These are phyloP conservation scores for Cutaneotrichosporon arboriforme DNA, from an alignment of 1,284 basidiomycete genomes.

Conservation along the genomic window DNA sequence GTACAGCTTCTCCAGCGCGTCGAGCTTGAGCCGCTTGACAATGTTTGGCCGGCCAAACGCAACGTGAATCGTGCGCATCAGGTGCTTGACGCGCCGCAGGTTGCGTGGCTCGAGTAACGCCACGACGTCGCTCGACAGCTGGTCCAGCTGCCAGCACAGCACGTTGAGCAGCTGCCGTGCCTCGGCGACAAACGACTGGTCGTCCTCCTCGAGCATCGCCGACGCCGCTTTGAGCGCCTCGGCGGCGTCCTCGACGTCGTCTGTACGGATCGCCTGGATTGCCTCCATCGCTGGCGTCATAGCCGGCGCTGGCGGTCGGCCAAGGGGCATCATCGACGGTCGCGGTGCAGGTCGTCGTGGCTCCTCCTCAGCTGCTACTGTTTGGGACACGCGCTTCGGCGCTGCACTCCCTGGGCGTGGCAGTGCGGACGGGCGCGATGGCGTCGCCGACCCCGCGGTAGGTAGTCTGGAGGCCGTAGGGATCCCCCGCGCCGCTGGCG, in stretches of 20 bases:
- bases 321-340: slow-evolving; percentile 27
- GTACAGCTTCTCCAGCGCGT: slow-evolving; percentile 13
- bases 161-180: slow-evolving; percentile 70
- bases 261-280: slow-evolving; percentile 47
- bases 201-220: slow-evolving; percentile 66
- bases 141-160: slow-evolving; percentile 49
- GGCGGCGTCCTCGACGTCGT: slow-evolving; percentile 77
- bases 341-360: slow-evolving; percentile 1
- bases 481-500: slow-evolving; percentile 5
- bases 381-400: background rate
- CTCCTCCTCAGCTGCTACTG: background rate
- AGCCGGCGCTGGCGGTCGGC: background rate
- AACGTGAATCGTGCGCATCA: slow-evolving; percentile 67
- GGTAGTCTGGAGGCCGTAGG: background rate
- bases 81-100: slow-evolving; percentile 82
- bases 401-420: slow-evolving; percentile 11
- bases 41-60: slow-evolving; percentile 10
- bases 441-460: background rate
- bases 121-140: slow-evolving; percentile 84
- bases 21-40: slow-evolving; percentile 13
- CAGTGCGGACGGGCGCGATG: slow-evolving; percentile 12
- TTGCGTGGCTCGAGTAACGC: slow-evolving; percentile 63
- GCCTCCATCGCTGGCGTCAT: slow-evolving; percentile 9
- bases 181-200: slow-evolving; percentile 52
- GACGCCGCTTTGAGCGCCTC: slow-evolving; percentile 90